Evolutionary conservation across 2,329 filamentous ascomycete species (phyloP).

Genomic region (Aspergillus latus): DNA sequence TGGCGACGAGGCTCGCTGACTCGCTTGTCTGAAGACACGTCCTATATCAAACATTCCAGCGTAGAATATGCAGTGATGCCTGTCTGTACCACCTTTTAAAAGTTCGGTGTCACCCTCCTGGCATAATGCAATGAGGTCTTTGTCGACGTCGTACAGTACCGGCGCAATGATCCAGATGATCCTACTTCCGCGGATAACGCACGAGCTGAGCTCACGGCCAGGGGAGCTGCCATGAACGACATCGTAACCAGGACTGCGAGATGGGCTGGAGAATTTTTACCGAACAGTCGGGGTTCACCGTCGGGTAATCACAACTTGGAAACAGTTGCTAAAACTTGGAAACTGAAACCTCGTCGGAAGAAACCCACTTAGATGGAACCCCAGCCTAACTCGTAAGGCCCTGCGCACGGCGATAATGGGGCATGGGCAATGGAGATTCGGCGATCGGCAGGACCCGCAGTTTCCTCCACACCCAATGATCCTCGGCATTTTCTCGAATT

Average conservation of each 20-base stretch:
- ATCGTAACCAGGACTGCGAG: background rate
- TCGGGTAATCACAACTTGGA: background rate
- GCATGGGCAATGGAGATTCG: background rate
- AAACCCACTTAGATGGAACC: background rate
- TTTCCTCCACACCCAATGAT: background rate
- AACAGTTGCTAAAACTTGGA: background rate
- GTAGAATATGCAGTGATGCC: conserved; percentile 4
- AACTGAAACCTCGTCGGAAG: background rate
- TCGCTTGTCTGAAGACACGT: background rate
- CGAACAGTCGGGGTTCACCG: background rate
- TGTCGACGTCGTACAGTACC: background rate
- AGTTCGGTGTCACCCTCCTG: background rate
- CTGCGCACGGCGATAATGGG: background rate
- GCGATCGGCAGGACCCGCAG: conserved; percentile 7
- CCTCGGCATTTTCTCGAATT: background rate
- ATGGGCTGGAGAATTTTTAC: background rate
- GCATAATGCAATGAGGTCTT: background rate
- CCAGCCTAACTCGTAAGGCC: background rate
- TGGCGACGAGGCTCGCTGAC: background rate
- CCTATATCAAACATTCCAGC: background rate
- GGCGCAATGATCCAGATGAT: background rate
- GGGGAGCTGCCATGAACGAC: background rate
- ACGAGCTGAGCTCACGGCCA: background rate
- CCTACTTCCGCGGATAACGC: background rate
- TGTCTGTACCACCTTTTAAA: background rate